These are phyloP conservation scores for Cryptosporidium felis DNA, from an alignment of 169 alveolate genomes.

Conservation along the genomic window DNA sequence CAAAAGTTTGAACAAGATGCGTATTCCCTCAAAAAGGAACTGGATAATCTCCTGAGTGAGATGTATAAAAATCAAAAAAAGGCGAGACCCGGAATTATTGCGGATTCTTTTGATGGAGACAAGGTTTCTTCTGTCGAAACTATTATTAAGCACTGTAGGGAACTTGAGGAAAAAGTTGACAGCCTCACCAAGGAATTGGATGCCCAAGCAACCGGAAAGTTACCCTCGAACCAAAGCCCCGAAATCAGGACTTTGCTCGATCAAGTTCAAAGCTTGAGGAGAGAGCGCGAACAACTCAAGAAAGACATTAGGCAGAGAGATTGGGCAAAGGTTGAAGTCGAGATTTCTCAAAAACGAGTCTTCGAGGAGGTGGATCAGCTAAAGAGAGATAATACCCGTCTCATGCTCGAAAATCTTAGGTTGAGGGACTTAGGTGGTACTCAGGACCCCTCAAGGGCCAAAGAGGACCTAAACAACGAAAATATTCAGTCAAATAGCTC, in stretches of 20 bases:
- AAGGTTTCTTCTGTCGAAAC: conserved; percentile 15
- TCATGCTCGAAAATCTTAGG: conserved; percentile 68
- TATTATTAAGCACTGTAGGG: conserved; percentile 38
- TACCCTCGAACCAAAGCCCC: background rate
- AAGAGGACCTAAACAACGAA: background rate
- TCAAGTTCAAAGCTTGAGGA: conserved; percentile 44
- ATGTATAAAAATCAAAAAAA: conserved; percentile 38
- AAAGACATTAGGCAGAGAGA: conserved; percentile 69
- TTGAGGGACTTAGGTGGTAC: background rate
- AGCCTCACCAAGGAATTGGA: conserved; percentile 1
- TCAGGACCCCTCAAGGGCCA: background rate
- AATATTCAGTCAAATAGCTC: background rate
- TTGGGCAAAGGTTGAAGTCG: conserved; percentile 63
- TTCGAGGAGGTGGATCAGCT: conserved; percentile 31
- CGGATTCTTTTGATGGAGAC: conserved; percentile 12
- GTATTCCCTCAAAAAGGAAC: conserved; percentile 5
- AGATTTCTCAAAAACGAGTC: conserved; percentile 15
- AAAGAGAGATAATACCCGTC: conserved; percentile 57
- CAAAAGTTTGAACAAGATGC: conserved; percentile 55
- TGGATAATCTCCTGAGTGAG: conserved; percentile 52
- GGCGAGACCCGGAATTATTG: conserved; percentile 8
- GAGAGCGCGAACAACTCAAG: conserved; percentile 49
- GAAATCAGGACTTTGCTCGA: conserved; percentile 41
- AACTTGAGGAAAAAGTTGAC: conserved; percentile 35
- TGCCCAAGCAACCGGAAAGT: background rate